phyloP scores from a whole-genome alignment of 106 monocot species.

The Allium sativum region DNA sequence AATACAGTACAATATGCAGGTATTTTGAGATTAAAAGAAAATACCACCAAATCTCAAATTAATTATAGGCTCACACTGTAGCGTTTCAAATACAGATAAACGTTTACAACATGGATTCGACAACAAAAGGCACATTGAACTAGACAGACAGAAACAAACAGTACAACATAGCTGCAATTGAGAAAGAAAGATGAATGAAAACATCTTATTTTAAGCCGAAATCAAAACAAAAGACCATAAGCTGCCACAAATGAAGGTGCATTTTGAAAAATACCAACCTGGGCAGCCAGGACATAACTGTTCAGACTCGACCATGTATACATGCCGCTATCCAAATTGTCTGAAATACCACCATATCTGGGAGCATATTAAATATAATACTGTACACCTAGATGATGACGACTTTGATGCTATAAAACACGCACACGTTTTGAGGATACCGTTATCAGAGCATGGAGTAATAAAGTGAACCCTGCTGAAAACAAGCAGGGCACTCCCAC shows the following conservation, averaged over 20 bases:
- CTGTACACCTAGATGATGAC: conserved; percentile 4
- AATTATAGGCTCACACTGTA: too few species aligned
- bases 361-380: conserved; percentile 5
- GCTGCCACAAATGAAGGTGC: conserved; percentile 80
- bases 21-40: too few species aligned
- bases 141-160: too few species aligned
- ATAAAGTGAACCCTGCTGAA: conserved; percentile 8
- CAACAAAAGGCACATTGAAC: too few species aligned
- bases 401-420: conserved; percentile 15
- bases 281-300: conserved; percentile 10
- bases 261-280: conserved; percentile 23
- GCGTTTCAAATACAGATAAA: too few species aligned
- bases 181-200: neutral
- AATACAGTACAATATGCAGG: too few species aligned
- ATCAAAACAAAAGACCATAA: conserved; percentile 19
- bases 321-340: neutral
- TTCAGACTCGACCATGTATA: conserved; percentile 3
- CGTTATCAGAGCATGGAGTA: conserved; percentile 7
- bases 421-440: neutral
- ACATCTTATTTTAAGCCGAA: neutral
- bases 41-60: too few species aligned
- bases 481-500: conserved; percentile 14
- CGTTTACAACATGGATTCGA: too few species aligned
- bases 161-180: neutral
- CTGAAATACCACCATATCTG: conserved; percentile 1